Evolutionary conservation across 2,329 filamentous ascomycete genomes (phyloP).

Genomic region (Orbilia brochopaga): DNA sequence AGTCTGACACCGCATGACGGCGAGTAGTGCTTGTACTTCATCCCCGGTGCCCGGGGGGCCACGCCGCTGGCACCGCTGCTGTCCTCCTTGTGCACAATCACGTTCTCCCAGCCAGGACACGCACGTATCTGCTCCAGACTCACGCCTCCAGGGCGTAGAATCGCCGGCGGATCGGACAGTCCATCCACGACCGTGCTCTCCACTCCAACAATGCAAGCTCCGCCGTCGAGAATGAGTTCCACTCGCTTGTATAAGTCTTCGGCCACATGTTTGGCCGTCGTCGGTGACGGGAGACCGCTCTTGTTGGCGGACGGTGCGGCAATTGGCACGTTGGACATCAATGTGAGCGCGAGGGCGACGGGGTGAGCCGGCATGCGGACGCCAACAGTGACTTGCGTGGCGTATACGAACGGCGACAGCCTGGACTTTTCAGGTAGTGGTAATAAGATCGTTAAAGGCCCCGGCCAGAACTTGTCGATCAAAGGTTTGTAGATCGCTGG

Average conservation of each 20-base stretch:
- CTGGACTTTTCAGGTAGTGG: constrained; percentile 72
- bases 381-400: constrained; percentile 81
- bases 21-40: constrained; percentile 99
- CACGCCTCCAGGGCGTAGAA: constrained; percentile 85
- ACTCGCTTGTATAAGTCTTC: constrained; percentile 84
- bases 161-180: constrained; percentile 76
- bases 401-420: constrained; percentile 90
- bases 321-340: constrained; percentile 75
- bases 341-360: constrained; percentile 86
- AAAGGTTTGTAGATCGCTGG: constrained; percentile 78
- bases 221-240: constrained; percentile 85
- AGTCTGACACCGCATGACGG: constrained; percentile 84
- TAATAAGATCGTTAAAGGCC: constrained; percentile 87
- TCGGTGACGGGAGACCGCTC: constrained; percentile 89
- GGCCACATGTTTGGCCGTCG: constrained; percentile 83
- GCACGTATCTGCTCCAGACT: constrained; percentile 77
- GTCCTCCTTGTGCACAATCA: constrained; percentile 56
- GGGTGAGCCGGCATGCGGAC: constrained; percentile 85
- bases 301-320: constrained; percentile 94
- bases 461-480: constrained; percentile 88
- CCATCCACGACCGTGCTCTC: constrained; percentile 98
- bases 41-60: constrained; percentile 83
- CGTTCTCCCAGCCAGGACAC: constrained; percentile 80
- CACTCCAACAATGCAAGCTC: constrained; percentile 83
- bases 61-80: constrained; percentile 63